A percentile compares a stretch with the other conserved stretches of the same genome.
These are phyloP conservation scores for Petrea volubilis DNA, from an alignment of 257 asterid genomes.

Conservation along the genomic window DNA sequence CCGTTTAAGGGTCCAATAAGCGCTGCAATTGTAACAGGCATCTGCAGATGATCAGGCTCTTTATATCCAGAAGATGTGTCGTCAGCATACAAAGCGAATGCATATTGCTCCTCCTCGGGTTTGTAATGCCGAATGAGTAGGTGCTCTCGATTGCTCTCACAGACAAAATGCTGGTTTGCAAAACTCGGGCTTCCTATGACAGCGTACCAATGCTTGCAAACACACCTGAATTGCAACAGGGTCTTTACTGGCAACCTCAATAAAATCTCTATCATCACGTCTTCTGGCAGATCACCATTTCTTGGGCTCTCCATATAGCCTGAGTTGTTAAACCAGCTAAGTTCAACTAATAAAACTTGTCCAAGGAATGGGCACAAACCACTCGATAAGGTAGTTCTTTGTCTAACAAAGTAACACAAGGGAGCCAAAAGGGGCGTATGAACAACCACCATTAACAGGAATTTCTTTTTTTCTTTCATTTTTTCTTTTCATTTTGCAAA, in stretches of 20 bases:
- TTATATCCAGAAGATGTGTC: conserved; percentile 12
- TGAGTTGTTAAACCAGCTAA: no score
- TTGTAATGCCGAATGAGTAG: conserved; percentile 42
- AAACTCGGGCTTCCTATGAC: conserved; percentile 37
- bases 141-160: conserved; percentile 26
- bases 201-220: conserved; percentile 43
- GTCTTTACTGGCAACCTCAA: conserved; percentile 41
- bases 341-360: no score
- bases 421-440: no score
- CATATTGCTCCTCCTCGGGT: no score
- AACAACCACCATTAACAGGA: no score
- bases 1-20: conserved; percentile 51
- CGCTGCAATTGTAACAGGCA: conserved; percentile 22
- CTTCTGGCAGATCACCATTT: conserved; percentile 32
- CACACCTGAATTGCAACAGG: conserved; percentile 35
- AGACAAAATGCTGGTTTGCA: conserved; percentile 29
- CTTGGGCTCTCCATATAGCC: conserved; percentile 16
- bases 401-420: no score
- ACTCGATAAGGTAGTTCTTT: no score
- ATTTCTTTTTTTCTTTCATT: no score
- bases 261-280: conserved; percentile 37
- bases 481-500: no score
- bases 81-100: conserved; percentile 31
- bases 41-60: conserved; percentile 34
- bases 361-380: no score